Evolutionary conservation across 805 yeast genomes (phyloP), one percentile per base, ranked within the genome.

Genomic region (Ogataea angusta): DNA sequence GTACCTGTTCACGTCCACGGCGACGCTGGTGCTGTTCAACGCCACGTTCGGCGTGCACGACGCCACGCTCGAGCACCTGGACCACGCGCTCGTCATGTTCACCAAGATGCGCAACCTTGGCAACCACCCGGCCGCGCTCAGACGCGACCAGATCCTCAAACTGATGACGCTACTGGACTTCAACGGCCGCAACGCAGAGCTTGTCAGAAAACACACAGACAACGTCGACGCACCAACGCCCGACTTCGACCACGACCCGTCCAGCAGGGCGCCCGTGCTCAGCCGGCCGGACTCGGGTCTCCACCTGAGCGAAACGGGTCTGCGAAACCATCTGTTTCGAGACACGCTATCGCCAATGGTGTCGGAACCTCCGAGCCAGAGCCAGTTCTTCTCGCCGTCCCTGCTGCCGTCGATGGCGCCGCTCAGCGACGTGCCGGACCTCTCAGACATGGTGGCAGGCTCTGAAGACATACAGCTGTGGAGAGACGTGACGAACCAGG

Each of bases 11-110:
- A 84, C 89, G 0, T 77, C 90, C 0, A 79, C 90, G 3, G 83
- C 85, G 5, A 84, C 93, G 0, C 63, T 84, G 34, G 76, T 84
- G 12, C 66, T 85, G 30, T 84, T 83, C 59, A 85, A 82, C 57
- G 81, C 88, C 1, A 82, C 93, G 0, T 85, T 85, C 64, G 95
- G 95, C 6, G 82, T 84, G 6, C 87, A 84, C 55, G 86, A 82
- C 18, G 86, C 85, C 21, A 83, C 91, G 0, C 67, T 72, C 34
- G 79, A 73, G 32, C 87, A 83, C 55, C 62, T 85, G 38, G 90
- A 84, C 56, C 88, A 83, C 58, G 85, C 91, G 0, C 63, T 85
- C 29, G 67, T 63, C 8, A 75, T 84, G 5, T 82, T 85, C 51
- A 82, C 87, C 3, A 78, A 74, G 52, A 85, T 85, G 93, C 75